A percentile compares a stretch with the other conserved stretches of the same genome.
Evolutionary conservation across 2,329 filamentous ascomycete species (phyloP).

Genomic region (Curvularia sp.): DNA sequence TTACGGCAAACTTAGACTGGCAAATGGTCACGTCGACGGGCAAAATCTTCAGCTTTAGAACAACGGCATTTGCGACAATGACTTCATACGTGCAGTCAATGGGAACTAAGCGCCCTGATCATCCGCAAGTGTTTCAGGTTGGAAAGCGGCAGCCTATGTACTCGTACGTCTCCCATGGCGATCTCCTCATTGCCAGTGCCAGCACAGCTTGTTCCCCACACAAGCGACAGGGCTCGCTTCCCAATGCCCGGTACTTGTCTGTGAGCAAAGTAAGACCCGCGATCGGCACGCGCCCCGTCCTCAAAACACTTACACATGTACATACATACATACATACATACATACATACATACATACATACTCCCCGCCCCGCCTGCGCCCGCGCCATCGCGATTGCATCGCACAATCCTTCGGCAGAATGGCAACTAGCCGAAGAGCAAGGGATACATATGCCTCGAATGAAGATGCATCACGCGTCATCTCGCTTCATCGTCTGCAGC

Average conservation of each 20-base stretch:
- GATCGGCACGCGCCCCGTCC: neutral
- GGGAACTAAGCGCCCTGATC: conserved; percentile 18
- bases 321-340: neutral
- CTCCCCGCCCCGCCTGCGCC: neutral
- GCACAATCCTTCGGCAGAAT: neutral
- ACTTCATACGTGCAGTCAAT: conserved; percentile 24
- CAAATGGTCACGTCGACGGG: neutral
- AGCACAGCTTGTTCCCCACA: conserved; percentile 14
- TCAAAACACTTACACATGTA: neutral
- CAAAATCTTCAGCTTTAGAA: neutral
- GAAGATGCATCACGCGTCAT: neutral
- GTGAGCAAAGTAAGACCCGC: neutral
- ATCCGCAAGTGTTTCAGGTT: conserved; percentile 24
- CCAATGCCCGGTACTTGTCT: neutral
- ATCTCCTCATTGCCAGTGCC: neutral
- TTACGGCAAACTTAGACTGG: neutral
- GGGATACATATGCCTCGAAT: neutral
- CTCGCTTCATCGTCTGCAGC: neutral
- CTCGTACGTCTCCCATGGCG: too few relatives aligned
- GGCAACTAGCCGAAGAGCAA: neutral
- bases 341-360: neutral
- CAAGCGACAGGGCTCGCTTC: neutral
- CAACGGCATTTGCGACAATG: neutral
- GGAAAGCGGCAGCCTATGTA: conserved; percentile 1
- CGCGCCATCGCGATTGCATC: neutral